Evolutionary conservation across 441 rosid species (phyloP), one percentile per base, ranked within the genome.

Genomic region (Brassica balearica): DNA sequence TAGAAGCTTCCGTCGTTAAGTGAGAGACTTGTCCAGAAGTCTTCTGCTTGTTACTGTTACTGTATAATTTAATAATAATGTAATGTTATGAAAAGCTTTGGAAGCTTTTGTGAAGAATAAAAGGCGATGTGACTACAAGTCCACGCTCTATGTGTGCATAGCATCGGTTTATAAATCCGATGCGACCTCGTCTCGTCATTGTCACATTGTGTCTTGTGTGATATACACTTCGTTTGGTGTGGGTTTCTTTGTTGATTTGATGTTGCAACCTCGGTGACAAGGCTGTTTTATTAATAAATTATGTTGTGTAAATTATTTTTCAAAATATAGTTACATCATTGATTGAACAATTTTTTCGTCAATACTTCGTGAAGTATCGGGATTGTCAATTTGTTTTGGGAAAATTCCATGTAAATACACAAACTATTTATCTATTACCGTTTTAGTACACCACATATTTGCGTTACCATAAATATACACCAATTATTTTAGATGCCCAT

Each of bases 1-100:
- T 72, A 88, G 97, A 81, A 92, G 97, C 88, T 92, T 95, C 86
- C 97, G 93, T 73, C 97, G 95, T 83, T 93, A 86, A 84, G 55
- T 22, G 38, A 34, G 38, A 34, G 11, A 19, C 68, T 80, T 76
- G 71, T 74, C 14, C 53, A 19, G 55, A 53, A 64, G 64, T 27
- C 69, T 74, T 25, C 70, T 25, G 25, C 64, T 10, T 65, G 9
- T 36, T 19, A 5, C 8, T 73, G 27, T 68, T 41, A 80, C 61
- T 80, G 63, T 75, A 66, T 17, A 65, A 65, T 71, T 23, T 41
- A 80, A 80, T 56, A 43, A 67, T 56, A 3, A 8, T 38, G 71
- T 80, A 20, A 76, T 77, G 56, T 62, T 61, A 76, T 65, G 23
- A 66, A 74, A 65, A 22, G 74, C 61, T 14, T 27, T 41, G 48